Base-by-base conservation (phyloP, 2,329 filamentous ascomycete species). In the Pseudogymnoascus sp. region DNA sequence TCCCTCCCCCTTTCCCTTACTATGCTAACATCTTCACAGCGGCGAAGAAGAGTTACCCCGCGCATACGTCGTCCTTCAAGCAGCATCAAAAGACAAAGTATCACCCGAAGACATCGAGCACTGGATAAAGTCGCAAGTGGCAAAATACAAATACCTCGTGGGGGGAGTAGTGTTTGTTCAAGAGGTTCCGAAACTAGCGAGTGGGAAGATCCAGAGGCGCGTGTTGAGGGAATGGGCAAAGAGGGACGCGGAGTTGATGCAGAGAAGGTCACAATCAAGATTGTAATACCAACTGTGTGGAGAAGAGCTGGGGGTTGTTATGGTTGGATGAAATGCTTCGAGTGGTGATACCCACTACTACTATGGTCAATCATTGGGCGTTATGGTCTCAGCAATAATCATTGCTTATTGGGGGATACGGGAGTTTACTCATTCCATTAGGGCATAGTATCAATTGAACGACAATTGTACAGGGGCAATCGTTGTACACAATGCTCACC, bases 191-290 rank as follows among this genome's bases (percentile, higher is more conserved):
- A 84, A 83, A 69, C 72, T 83, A 52, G 77, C 79, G 10, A 81
- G 78, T 63, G 82, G 82, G 7, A 86, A 85, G 75, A 84, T 85
- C 59, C 76, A 81, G 69, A 74, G 82, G 58, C 83, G 83, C 66
- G 69, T 79, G 5, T 74, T 85, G 73, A 78, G 79, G 66, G 80
- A 83, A 45, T 84, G 81, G 81, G 78, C 82, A 5, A 83, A 81
- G 72, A 73, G 74, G 63, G 82, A 85, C 70, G 78, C 77, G 1
- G 67, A 73, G 58, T 70, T 66, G 40, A 68, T 75, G 31, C 65
- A 67, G 59, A n/a, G 39, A 31, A 55, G 37, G 39, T 42, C 60
- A n/a, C 65, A 65, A 39, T 59, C 61, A 1, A 42, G 61, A 21
- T 12, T 63, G 25, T 63, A 40, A 55, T 18, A 4, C 5, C 13